These are phyloP conservation scores for Eimeria nieschulzi DNA, from an alignment of 169 alveolate genomes.

Conservation along the genomic window DNA sequence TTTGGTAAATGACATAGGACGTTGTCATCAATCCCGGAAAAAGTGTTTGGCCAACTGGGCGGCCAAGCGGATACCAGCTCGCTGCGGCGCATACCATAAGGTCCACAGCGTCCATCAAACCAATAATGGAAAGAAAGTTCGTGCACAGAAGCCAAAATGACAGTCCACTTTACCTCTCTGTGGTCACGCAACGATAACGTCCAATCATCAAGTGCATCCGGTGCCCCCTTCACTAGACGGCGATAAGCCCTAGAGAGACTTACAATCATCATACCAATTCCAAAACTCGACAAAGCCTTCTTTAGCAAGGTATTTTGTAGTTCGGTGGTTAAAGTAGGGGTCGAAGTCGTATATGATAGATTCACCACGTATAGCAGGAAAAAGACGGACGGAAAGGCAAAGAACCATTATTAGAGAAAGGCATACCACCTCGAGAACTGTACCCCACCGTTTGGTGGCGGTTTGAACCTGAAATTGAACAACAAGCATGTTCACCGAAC, in stretches of 20 bases:
- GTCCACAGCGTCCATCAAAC: too few species aligned
- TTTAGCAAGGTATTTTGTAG: constrained; percentile 93
- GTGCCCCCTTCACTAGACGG: too few species aligned
- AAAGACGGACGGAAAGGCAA: constrained; percentile 91
- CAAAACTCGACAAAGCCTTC: constrained; percentile 96
- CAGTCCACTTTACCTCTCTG: too few species aligned
- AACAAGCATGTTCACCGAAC: background rate
- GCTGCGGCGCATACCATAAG: constrained; percentile 73
- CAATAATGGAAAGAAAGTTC: too few species aligned
- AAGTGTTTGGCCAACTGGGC: constrained; percentile 97
- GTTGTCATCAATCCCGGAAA: constrained; percentile 99
- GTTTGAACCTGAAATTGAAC: constrained; percentile 2
- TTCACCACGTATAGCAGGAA: constrained; percentile 96
- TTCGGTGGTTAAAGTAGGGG: constrained; percentile 98
- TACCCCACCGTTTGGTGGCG: constrained; percentile 65
- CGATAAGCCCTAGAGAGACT: background rate
- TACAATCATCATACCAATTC: constrained; percentile 96
- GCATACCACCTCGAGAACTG: constrained; percentile 43
- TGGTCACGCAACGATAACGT: too few species aligned
- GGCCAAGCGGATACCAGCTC: constrained; percentile 99
- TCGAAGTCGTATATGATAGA: constrained; percentile 98
- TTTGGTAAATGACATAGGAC: constrained; percentile 86
- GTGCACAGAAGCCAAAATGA: too few species aligned
- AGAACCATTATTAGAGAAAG: constrained; percentile 38
- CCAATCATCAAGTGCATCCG: too few species aligned